Evolutionary conservation across 345 rosid species (phyloP).

Genomic region (Corchorus capsularis): DNA sequence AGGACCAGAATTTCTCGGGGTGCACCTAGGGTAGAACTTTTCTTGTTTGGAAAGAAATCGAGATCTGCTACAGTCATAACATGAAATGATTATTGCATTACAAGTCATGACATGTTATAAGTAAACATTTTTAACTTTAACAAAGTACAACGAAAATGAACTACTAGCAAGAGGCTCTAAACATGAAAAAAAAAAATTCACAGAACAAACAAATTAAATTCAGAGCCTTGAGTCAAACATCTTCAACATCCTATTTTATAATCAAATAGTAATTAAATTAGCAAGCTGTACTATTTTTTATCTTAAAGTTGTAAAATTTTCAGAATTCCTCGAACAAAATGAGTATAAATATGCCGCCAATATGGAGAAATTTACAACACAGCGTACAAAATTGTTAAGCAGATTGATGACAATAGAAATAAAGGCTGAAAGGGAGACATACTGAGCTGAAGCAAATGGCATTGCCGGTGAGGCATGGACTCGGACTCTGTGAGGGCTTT

Average conservation of each 20-base stretch:
- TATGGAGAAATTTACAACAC: background rate
- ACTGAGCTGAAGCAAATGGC: conserved; percentile 88
- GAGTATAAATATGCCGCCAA: background rate
- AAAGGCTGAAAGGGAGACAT: conserved; percentile 19
- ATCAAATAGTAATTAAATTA: background rate
- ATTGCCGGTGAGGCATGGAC: conserved; percentile 57
- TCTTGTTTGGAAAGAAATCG: conserved; percentile 69
- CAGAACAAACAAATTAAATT: background rate
- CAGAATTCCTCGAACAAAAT: background rate
- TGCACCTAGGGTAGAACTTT: conserved; percentile 78
- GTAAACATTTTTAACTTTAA: background rate
- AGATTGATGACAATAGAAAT: background rate
- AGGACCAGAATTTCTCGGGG: conserved; percentile 82
- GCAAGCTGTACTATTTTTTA: background rate
- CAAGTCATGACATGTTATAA: background rate
- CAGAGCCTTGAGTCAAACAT: background rate
- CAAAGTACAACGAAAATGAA: background rate
- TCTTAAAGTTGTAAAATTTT: too few species aligned
- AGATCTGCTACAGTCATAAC: conserved; percentile 46
- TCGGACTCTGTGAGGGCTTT: conserved; percentile 52
- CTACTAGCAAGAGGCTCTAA: background rate
- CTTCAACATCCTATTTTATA: background rate
- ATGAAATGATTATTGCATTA: conserved; percentile 2
- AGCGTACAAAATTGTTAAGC: background rate
- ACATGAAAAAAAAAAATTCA: background rate